Percentiles rank a stretch among this genome's conserved stretches.
Conservation (phyloP, 2,329 filamentous ascomycete genomes). For the Penicillium sp. region DNA sequence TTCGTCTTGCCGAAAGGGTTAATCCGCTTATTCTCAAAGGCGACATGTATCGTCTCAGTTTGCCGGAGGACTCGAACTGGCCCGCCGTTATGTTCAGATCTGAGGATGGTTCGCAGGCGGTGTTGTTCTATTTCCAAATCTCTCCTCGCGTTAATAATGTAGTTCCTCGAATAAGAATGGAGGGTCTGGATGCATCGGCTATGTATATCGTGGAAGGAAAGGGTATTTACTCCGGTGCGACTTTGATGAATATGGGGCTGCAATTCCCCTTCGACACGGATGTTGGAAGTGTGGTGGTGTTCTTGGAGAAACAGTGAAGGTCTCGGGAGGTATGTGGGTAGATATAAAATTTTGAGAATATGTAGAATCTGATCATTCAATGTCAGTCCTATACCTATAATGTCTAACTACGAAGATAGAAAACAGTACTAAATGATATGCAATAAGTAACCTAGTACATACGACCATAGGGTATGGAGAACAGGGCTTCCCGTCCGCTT, state of each 20-base stretch:
- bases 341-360: too few relatives aligned
- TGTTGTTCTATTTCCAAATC: constrained; percentile 60
- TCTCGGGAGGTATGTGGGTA: too few relatives aligned
- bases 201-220: constrained; percentile 53
- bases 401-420: too few relatives aligned
- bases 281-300: constrained; percentile 56
- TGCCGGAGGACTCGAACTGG: constrained; percentile 59
- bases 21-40: constrained; percentile 58
- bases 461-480: too few relatives aligned
- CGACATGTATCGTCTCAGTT: constrained; percentile 56
- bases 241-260: constrained; percentile 59
- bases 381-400: too few relatives aligned
- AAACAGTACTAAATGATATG: too few relatives aligned
- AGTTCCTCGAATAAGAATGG: constrained; percentile 51
- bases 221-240: constrained; percentile 53
- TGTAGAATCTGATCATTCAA: too few relatives aligned
- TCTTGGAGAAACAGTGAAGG: constrained; percentile 47
- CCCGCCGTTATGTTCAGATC: constrained; percentile 59
- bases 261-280: constrained; percentile 52
- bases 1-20: constrained; percentile 52
- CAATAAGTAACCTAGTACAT: too few relatives aligned
- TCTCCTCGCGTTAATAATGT: constrained; percentile 51
- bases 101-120: constrained; percentile 47
- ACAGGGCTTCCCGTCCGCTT: too few relatives aligned
- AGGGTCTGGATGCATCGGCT: constrained; percentile 54